Evolutionary conservation across 2,329 filamentous ascomycete species (phyloP).

Genomic region (Venturia oleaginea): DNA sequence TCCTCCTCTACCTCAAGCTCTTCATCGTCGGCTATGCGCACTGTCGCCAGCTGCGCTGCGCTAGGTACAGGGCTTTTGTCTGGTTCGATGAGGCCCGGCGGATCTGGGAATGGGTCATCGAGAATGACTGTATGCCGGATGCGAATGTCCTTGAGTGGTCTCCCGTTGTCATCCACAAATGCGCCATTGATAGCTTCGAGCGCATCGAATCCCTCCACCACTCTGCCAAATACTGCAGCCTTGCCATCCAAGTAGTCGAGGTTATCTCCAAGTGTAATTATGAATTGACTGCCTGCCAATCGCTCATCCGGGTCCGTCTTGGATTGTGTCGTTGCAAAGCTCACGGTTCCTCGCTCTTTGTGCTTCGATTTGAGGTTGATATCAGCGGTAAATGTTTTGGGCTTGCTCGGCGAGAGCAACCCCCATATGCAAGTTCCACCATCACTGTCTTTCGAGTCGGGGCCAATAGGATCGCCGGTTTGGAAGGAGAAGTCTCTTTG

Average conservation of each 20-base stretch:
- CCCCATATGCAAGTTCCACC: constrained; percentile 94
- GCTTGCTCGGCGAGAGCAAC: constrained; percentile 50
- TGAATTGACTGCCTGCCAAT: constrained; percentile 83
- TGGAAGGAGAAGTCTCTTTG: constrained; percentile 96
- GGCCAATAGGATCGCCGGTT: constrained; percentile 87
- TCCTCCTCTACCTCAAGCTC: constrained; percentile 70
- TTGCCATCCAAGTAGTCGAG: constrained; percentile 88
- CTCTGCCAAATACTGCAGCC: constrained; percentile 88
- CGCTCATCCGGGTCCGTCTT: constrained; percentile 67
- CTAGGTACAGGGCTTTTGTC: constrained; percentile 72
- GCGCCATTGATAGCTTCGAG: constrained; percentile 88
- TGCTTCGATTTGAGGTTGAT: constrained; percentile 85
- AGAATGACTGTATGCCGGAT: constrained; percentile 88
- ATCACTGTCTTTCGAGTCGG: constrained; percentile 74
- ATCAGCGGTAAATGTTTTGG: constrained; percentile 72
- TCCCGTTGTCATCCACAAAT: constrained; percentile 76
- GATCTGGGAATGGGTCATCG: constrained; percentile 87
- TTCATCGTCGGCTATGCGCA: constrained; percentile 85
- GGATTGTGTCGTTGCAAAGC: constrained; percentile 86
- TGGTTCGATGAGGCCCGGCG: constrained; percentile 64
- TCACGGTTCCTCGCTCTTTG: constrained; percentile 80
- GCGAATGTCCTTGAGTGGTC: constrained; percentile 87
- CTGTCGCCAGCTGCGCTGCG: constrained; percentile 78
- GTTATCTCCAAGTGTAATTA: constrained; percentile 82
- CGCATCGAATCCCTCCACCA: constrained; percentile 91